phyloP scores from a whole-genome alignment of 2,329 filamentous ascomycete genomes.

The Cordyceps cateniannulata region DNA sequence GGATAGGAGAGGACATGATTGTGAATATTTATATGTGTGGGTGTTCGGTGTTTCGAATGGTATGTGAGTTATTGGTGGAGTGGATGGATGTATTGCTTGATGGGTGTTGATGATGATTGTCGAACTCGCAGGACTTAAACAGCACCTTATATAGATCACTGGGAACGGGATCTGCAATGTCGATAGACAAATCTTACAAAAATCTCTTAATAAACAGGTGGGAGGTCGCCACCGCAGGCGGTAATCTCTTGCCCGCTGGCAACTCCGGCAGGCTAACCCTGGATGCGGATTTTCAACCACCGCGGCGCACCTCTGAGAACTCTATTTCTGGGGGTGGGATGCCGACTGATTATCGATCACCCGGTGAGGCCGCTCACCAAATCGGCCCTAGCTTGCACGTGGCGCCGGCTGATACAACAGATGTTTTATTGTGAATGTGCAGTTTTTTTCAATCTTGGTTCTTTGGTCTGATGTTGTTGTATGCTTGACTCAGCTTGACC shows the following conservation, averaged over 20 bases:
- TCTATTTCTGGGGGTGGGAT: not conserved
- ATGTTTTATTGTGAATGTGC: not conserved
- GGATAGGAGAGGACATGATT: constrained; percentile 14
- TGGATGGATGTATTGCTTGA: not conserved
- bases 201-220: not conserved
- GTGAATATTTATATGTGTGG: not conserved
- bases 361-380: too few species aligned
- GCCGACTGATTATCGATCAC: not conserved
- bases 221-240: not conserved
- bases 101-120: not conserved
- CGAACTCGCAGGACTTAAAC: not conserved
- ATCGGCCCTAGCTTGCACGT: not conserved
- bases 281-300: not conserved
- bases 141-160: not conserved
- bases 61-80: not conserved
- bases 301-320: not conserved
- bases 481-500: not conserved
- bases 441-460: not conserved
- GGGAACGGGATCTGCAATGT: not conserved
- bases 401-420: not conserved
- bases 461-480: not conserved
- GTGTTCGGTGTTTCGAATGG: not conserved
- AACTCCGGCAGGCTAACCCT: not conserved
- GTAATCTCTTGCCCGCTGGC: not conserved
- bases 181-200: not conserved